Evolutionary conservation across 495 filamentous ascomycete species (phyloP).

Genomic region (Trichoderma erinaceum): DNA sequence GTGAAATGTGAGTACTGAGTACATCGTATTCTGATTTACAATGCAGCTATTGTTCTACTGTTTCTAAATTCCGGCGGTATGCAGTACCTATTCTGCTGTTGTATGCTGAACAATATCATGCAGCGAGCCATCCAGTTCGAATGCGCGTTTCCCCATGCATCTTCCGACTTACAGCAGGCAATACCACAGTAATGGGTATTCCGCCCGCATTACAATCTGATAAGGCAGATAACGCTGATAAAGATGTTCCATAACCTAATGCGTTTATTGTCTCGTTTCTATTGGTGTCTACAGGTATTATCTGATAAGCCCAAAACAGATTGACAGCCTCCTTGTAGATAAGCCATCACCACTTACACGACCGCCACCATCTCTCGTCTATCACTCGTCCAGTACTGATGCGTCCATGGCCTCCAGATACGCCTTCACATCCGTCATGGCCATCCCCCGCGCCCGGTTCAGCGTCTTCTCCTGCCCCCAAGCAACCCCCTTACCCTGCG

Average conservation of each 20-base stretch:
- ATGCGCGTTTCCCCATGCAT: too few relatives aligned
- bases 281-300: too few relatives aligned
- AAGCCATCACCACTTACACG: background rate
- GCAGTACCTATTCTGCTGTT: too few relatives aligned
- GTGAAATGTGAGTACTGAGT: too few relatives aligned
- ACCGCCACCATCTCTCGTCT: background rate
- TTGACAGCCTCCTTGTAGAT: background rate
- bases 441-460: slow-evolving; percentile 41
- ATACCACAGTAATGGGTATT: too few relatives aligned
- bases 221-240: background rate
- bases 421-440: slow-evolving; percentile 35
- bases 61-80: too few relatives aligned
- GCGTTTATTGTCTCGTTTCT: too few relatives aligned
- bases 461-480: slow-evolving; percentile 49
- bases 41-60: too few relatives aligned
- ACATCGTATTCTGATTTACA: too few relatives aligned
- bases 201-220: background rate
- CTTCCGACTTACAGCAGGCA: too few relatives aligned
- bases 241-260: background rate
- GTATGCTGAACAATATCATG: too few relatives aligned
- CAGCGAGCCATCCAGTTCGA: too few relatives aligned
- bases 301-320: background rate
- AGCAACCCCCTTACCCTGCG: slow-evolving; percentile 47
- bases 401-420: slow-evolving; percentile 26
- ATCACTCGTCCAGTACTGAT: background rate